phyloP scores from a whole-genome alignment of 1,284 basidiomycete species.

The Moniliella sp. region DNA sequence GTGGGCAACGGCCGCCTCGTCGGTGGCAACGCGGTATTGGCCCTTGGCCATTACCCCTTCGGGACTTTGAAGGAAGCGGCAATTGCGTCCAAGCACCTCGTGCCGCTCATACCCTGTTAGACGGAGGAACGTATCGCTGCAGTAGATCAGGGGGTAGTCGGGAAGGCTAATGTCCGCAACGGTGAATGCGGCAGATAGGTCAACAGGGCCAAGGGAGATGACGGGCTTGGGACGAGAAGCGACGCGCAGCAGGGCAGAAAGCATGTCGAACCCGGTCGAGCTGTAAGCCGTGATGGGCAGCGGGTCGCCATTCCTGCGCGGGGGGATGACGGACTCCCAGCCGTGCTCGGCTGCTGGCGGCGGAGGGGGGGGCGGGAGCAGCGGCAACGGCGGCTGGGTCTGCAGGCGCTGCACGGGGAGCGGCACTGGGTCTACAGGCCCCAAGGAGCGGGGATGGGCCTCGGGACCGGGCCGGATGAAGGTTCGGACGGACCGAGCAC shows the following conservation, averaged over 20 bases:
- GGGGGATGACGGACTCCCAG: neutral
- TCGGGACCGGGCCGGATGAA: no score
- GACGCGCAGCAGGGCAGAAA: constrained; percentile 59
- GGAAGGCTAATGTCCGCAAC: constrained; percentile 60
- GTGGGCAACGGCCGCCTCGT: constrained; percentile 46
- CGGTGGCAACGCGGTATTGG: constrained; percentile 47
- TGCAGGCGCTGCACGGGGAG: constrained; percentile 1
- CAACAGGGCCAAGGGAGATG: constrained; percentile 65
- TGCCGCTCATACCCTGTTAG: constrained; percentile 56
- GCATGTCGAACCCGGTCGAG: constrained; percentile 65
- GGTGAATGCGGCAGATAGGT: constrained; percentile 67
- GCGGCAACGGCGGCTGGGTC: neutral
- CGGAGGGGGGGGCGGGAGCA: neutral
- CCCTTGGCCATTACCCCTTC: constrained; percentile 47
- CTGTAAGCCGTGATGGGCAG: constrained; percentile 45
- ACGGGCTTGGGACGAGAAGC: constrained; percentile 52
- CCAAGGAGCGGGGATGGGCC: no score
- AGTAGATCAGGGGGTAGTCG: constrained; percentile 70
- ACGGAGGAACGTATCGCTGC: constrained; percentile 53
- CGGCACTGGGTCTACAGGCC: neutral
- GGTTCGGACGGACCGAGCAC: no score
- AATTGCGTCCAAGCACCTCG: constrained; percentile 36
- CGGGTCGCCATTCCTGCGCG: neutral
- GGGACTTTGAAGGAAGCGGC: constrained; percentile 47
- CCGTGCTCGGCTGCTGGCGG: neutral